phyloP scores from a whole-genome alignment of 164 flowering plant genomes.

The Santalum album region DNA sequence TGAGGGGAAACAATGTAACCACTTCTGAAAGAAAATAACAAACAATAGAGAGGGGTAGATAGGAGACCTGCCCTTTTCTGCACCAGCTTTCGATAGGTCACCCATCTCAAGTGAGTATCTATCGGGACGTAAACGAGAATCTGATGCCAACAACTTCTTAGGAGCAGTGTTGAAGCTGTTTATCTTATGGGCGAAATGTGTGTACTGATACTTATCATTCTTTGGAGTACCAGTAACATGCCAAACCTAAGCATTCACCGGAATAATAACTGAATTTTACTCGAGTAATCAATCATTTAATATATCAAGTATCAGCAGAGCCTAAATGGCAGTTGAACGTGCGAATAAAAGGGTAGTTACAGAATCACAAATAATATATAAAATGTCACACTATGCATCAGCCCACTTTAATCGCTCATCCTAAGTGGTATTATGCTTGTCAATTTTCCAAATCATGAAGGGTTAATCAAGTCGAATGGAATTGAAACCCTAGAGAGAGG shows the following conservation, averaged over 20 bases:
- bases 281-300: no score
- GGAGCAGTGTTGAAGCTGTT: slow-evolving; percentile 89
- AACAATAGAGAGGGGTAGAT: slow-evolving; percentile 16
- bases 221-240: slow-evolving; percentile 55
- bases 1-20: neutral
- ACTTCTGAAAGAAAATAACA: no score
- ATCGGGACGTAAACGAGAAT: slow-evolving; percentile 86
- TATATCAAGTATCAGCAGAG: slow-evolving; percentile 62
- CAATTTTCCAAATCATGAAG: no score
- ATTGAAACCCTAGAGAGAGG: no score
- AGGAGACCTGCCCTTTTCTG: slow-evolving; percentile 73
- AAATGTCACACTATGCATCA: no score
- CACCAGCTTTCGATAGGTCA: slow-evolving; percentile 63
- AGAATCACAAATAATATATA: no score
- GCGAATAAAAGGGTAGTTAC: no score
- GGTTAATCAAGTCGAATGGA: no score
- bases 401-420: no score
- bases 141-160: slow-evolving; percentile 71
- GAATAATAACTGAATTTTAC: no score
- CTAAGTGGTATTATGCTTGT: no score
- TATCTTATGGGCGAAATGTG: slow-evolving; percentile 75
- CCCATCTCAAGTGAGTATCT: slow-evolving; percentile 78
- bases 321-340: slow-evolving; percentile 44
- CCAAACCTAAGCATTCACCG: slow-evolving; percentile 61
- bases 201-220: slow-evolving; percentile 71